A percentile compares a stretch with the other conserved stretches of the same genome.
phyloP scores from a whole-genome alignment of 2,329 filamentous ascomycete genomes.

The Pseudogymnoascus sp. region DNA sequence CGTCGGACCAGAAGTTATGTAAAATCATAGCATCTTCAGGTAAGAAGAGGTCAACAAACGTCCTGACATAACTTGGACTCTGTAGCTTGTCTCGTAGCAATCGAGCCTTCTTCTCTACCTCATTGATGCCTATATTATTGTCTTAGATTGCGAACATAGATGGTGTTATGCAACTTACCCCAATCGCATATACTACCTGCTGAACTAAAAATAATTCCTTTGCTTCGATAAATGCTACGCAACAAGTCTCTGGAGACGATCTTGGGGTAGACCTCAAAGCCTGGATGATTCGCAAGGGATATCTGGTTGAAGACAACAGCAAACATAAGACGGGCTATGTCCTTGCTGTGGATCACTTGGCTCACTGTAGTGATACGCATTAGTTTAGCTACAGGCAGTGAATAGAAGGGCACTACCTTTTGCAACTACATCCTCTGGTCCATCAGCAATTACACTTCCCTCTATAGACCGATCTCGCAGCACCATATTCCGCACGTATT shows the following conservation, averaged over 20 bases:
- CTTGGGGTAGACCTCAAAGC: slow-evolving; percentile 8
- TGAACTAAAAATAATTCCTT: slow-evolving; percentile 1
- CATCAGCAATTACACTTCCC: slow-evolving; percentile 8
- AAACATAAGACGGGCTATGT: background rate
- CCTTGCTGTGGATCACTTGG: background rate
- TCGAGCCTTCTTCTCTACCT: slow-evolving; percentile 13
- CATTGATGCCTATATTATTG: slow-evolving; percentile 12
- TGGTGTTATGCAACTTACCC: slow-evolving; percentile 12
- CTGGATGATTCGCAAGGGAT: slow-evolving; percentile 4
- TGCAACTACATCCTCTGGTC: slow-evolving; percentile 17
- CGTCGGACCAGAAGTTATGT: slow-evolving; percentile 11
- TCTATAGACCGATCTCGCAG: background rate
- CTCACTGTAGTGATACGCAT: slow-evolving; percentile 10
- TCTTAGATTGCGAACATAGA: slow-evolving; percentile 9
- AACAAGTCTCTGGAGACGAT: slow-evolving; percentile 9
- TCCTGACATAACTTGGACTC: background rate
- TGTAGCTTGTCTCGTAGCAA: background rate
- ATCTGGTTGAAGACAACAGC: background rate
- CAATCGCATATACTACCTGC: slow-evolving; percentile 17
- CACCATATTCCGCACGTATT: slow-evolving; percentile 12
- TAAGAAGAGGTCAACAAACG: background rate
- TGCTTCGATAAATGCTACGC: slow-evolving; percentile 9
- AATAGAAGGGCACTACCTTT: slow-evolving; percentile 12
- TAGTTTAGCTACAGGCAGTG: slow-evolving; percentile 9
- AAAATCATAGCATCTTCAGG: background rate